A percentile compares a stretch with the other conserved stretches of the same genome.
These are phyloP conservation scores for Xylaria sp. DNA, from an alignment of 2,329 filamentous ascomycete species.

Conservation along the genomic window DNA sequence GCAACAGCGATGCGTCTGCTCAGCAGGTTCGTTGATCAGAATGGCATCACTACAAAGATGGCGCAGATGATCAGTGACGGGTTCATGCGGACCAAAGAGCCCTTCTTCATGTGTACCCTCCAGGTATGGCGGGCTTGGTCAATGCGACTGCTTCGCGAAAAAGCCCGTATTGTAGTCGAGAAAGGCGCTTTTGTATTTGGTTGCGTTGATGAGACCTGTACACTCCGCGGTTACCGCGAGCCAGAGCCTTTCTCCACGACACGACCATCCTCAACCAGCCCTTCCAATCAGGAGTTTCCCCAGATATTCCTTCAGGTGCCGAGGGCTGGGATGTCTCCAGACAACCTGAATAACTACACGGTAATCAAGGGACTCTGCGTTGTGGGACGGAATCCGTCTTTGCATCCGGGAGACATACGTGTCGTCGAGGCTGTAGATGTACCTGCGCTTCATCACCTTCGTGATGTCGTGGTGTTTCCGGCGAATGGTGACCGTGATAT, in stretches of 20 bases:
- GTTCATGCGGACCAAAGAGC: conserved; percentile 79
- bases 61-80: conserved; percentile 81
- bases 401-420: conserved; percentile 92
- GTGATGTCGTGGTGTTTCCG: conserved; percentile 88
- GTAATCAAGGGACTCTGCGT: conserved; percentile 82
- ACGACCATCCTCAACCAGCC: conserved; percentile 52
- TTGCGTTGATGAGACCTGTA: conserved; percentile 85
- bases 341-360: conserved; percentile 64
- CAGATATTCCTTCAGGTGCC: conserved; percentile 91
- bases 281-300: conserved; percentile 69
- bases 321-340: conserved; percentile 64
- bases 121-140: conserved; percentile 90
- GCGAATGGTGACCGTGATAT: conserved; percentile 84
- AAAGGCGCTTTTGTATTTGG: conserved; percentile 89
- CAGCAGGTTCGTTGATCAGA: conserved; percentile 82
- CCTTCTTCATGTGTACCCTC: conserved; percentile 83
- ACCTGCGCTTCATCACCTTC: conserved; percentile 77
- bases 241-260: neutral
- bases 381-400: conserved; percentile 89
- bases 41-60: conserved; percentile 79
- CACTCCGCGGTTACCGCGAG: conserved; percentile 76
- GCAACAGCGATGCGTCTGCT: conserved; percentile 74
- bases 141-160: conserved; percentile 90
- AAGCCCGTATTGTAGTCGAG: conserved; percentile 84
- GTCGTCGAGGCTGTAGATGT: conserved; percentile 86